These are phyloP conservation scores for Glebionis coronaria DNA, from an alignment of 129 eudicot species.

Conservation along the genomic window DNA sequence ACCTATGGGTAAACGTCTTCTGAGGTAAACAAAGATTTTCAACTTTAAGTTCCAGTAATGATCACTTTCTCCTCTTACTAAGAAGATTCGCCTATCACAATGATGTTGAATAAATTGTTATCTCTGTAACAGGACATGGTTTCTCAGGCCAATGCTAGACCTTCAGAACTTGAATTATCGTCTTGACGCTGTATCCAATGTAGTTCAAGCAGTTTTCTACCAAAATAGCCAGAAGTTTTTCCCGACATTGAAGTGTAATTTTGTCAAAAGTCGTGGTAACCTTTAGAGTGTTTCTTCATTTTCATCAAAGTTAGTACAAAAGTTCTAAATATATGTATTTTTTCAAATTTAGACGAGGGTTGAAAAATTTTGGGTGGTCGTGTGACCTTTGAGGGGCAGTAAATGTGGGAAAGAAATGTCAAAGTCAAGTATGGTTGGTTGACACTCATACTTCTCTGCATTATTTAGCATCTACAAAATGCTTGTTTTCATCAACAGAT, in stretches of 20 bases:
- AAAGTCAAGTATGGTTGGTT: neutral
- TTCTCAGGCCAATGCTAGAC: conserved; percentile 87
- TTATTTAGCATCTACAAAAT: neutral
- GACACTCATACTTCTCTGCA: neutral
- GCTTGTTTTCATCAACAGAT: conserved; percentile 32
- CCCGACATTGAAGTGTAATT: neutral
- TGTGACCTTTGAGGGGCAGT: neutral
- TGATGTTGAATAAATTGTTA: conserved; percentile 23
- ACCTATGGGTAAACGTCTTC: conserved; percentile 86
- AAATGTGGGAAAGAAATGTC: neutral
- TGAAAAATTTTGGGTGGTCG: neutral
- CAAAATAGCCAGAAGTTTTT: neutral
- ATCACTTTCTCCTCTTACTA: conserved; percentile 7
- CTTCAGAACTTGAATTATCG: conserved; percentile 68
- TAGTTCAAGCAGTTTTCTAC: neutral
- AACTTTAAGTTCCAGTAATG: neutral
- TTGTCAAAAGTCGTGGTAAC: neutral
- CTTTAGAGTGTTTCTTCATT: neutral
- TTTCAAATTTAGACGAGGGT: neutral
- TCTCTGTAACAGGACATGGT: conserved; percentile 67
- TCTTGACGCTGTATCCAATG: conserved; percentile 82
- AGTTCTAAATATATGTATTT: neutral
- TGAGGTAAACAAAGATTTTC: conserved; percentile 52
- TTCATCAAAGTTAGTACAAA: neutral
- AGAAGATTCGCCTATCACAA: neutral